Conservation (phyloP, 2,329 filamentous ascomycete species). For the Trichoderma asperellum region DNA sequence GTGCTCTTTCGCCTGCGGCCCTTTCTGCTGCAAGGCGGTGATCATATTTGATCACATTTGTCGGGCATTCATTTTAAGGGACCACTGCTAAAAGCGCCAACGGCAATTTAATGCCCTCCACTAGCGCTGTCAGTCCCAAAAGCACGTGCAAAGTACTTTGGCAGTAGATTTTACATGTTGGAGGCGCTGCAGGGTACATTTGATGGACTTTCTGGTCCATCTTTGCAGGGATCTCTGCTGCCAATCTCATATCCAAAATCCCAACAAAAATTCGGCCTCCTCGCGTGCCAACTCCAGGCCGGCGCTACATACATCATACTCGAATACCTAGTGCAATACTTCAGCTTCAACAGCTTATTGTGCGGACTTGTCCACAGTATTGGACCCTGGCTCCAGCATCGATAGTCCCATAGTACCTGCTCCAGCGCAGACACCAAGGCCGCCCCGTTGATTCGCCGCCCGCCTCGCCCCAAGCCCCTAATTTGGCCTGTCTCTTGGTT, state of each 20-base stretch:
- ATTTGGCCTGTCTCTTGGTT: constrained; percentile 12
- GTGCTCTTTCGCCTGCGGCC: not conserved
- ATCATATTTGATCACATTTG: constrained; percentile 11
- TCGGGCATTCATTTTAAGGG: not conserved
- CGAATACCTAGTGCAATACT: not conserved
- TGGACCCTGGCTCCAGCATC: constrained; percentile 12
- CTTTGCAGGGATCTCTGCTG: not conserved
- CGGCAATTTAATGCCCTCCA: not conserved
- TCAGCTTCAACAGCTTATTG: constrained; percentile 1
- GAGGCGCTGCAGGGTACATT: not conserved
- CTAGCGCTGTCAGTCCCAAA: constrained; percentile 12
- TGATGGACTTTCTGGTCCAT: not conserved
- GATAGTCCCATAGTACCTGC: not conserved
- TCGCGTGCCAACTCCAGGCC: constrained; percentile 6
- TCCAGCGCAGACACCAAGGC: not conserved
- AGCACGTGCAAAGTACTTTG: constrained; percentile 26
- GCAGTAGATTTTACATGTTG: rapidly evolving
- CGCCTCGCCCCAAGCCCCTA: constrained; percentile 9
- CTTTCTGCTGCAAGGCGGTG: constrained; percentile 12
- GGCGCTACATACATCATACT: constrained; percentile 4
- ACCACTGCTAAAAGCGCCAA: not conserved
- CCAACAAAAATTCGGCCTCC: constrained; percentile 27
- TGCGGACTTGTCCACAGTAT: not conserved
- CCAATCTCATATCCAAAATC: constrained; percentile 12
- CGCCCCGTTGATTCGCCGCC: constrained; percentile 1